Evolutionary conservation across 2,329 filamentous ascomycete genomes (phyloP), one percentile per base, ranked within the genome.

Genomic region (Xylaria sp.): DNA sequence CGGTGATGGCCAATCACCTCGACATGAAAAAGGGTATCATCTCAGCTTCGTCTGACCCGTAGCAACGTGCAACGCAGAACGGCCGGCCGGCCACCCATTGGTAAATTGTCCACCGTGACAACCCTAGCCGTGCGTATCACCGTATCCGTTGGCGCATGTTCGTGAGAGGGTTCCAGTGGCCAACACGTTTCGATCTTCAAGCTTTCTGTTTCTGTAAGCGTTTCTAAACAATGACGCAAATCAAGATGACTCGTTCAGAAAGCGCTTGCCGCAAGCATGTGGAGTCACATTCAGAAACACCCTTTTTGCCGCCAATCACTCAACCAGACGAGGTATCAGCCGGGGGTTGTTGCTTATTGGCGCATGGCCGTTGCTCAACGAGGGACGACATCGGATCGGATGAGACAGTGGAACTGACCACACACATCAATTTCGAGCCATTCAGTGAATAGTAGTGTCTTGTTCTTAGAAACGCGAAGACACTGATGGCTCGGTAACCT

Each of bases 251-350:
- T 69, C 68, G 70, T 70, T 59, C 69, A 68, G 66, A 73, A 73
- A 75, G 75, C 75, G 76, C 76, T 76, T 77, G 72, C 71, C 69
- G 70, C 71, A 71, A 69, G 63, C 70, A 68, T 58, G 64, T 70
- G 64, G 69, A 68, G 66, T 68, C 55, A 59, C 65, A 69, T 61
- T 71, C 60, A 68, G 69, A 60, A 55, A 69, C 60, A 54, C 55
- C 54, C 71, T 35, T 71, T 72, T 73, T 76, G 68, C 72, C 74
- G 71, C 72, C 74, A 71, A 70, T 75, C 66, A 70, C 63, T 66
- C 63, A 63, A 71, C 63, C 68, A 72, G 72, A 72, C 71, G 70
- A 69, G 65, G 69, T 65, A 37, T 62, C 74, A 75, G 74, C 72
- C 73, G 73, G 60, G 64, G 73, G 32, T 55, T 60, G 37, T 62